phyloP scores from a whole-genome alignment of 805 yeast species.

The Hanseniaspora guilliermondii region DNA sequence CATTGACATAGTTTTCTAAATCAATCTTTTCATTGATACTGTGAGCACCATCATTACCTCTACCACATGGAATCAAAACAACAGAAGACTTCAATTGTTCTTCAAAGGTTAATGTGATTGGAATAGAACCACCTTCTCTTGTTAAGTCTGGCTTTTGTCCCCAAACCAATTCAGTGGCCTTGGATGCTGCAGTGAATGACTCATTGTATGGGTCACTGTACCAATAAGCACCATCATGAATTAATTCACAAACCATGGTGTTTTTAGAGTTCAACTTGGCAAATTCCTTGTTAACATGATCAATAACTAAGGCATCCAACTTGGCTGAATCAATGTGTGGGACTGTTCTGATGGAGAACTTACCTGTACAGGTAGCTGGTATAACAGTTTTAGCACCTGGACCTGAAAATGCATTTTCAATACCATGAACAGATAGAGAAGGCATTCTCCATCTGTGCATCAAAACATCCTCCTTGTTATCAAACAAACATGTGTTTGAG shows the following conservation, averaged over 20 bases:
- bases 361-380: slow-evolving; percentile 87
- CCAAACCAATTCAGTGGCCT: slow-evolving; percentile 92
- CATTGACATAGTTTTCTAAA: slow-evolving; percentile 78
- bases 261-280: slow-evolving; percentile 65
- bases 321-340: slow-evolving; percentile 79
- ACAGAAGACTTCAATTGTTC: slow-evolving; percentile 74
- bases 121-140: slow-evolving; percentile 98
- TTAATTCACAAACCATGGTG: slow-evolving; percentile 53
- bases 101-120: slow-evolving; percentile 90
- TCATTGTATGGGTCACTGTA: slow-evolving; percentile 86
- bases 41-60: slow-evolving; percentile 99
- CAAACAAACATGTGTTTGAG: slow-evolving; percentile 66
- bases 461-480: slow-evolving; percentile 68
- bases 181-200: slow-evolving; percentile 82
- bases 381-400: slow-evolving; percentile 97
- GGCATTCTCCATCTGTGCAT: slow-evolving; percentile 99
- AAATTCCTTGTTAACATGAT: slow-evolving; percentile 57
- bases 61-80: slow-evolving; percentile 88
- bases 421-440: slow-evolving; percentile 87
- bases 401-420: slow-evolving; percentile 92
- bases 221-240: slow-evolving; percentile 97
- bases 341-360: slow-evolving; percentile 93
- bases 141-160: slow-evolving; percentile 91
- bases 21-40: slow-evolving; percentile 92
- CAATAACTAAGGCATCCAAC: slow-evolving; percentile 64